Conservation (phyloP, 345 rosid genomes). For the Anastatica hierochuntica region DNA sequence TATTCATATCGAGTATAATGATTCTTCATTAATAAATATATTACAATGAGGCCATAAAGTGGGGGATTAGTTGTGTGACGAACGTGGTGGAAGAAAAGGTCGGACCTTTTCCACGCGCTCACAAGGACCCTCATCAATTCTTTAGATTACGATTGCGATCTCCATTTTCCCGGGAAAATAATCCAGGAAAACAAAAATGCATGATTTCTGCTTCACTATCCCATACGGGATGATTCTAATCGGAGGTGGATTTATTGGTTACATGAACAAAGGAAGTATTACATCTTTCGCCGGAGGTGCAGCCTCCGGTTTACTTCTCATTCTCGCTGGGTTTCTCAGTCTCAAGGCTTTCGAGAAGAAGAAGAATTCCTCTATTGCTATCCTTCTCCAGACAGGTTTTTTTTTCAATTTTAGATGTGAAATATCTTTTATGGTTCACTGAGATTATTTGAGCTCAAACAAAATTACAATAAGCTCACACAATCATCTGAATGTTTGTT, state of each 20-base stretch:
- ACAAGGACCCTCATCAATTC: no score
- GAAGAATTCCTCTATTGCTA: conserved; percentile 53
- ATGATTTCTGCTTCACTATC: conserved; percentile 95
- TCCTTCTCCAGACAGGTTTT: conserved; percentile 65
- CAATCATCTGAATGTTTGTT: background rate
- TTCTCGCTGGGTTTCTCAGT: conserved; percentile 78
- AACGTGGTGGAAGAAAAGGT: no score
- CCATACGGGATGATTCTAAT: conserved; percentile 82
- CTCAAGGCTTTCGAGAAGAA: conserved; percentile 74
- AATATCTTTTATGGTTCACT: no score
- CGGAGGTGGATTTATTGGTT: conserved; percentile 79
- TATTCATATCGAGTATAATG: no score
- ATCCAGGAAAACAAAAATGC: conserved; percentile 35
- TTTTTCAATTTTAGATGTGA: no score
- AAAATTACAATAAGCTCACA: background rate
- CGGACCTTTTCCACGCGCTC: no score
- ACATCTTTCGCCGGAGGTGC: conserved; percentile 83
- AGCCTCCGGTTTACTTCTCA: conserved; percentile 60
- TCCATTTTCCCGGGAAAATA: conserved; percentile 9
- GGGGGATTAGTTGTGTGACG: no score
- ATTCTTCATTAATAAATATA: no score
- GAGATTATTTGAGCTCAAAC: background rate
- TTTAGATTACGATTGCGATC: no score
- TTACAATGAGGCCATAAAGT: no score
- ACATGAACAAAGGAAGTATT: conserved; percentile 58